phyloP scores from a whole-genome alignment of 176 grass and related monocot genomes.

The Hordeum vulgare region MorexV3_pseudomolecules_assembly NC_058522.1:383620409-383620908 shows the following conservation, averaged over 20 bases:
- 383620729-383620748: slow-evolving; percentile 34
- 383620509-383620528: slow-evolving; percentile 98
- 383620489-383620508: slow-evolving; percentile 25
- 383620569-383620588: slow-evolving; percentile 80
- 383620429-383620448: neutral
- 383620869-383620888: slow-evolving; percentile 25
- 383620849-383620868: neutral
- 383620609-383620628: neutral
- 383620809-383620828: slow-evolving; percentile 10
- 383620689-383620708: slow-evolving; percentile 7
- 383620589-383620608: slow-evolving; percentile 93
- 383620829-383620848: slow-evolving; percentile 24
- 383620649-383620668: neutral
- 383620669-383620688: neutral
- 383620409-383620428: neutral
- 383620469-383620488: neutral
- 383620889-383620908: neutral
- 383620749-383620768: slow-evolving; percentile 24
- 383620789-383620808: neutral
- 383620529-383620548: slow-evolving; percentile 88
- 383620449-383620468: neutral
- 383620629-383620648: neutral
- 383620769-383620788: neutral
- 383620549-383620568: slow-evolving; percentile 82
- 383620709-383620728: slow-evolving; percentile 61